These are phyloP conservation scores for Jatropha podagrica DNA, from an alignment of 441 rosid genomes.

Conservation along the genomic window DNA sequence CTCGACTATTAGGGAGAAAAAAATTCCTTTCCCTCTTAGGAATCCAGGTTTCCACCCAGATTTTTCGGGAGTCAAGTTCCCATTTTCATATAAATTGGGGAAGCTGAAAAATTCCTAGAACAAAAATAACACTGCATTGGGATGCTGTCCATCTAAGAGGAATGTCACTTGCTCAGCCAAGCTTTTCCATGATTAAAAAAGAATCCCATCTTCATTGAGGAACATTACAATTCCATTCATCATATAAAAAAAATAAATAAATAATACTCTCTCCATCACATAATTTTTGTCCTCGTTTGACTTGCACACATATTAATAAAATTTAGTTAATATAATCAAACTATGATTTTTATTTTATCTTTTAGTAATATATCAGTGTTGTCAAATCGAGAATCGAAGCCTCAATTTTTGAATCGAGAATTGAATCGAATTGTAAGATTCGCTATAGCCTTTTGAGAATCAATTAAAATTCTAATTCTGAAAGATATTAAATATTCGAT, in stretches of 20 bases:
- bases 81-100: background rate
- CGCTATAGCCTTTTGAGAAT: too few relatives aligned
- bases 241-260: background rate
- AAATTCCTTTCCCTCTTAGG: background rate
- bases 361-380: too few relatives aligned
- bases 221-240: background rate
- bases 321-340: too few relatives aligned
- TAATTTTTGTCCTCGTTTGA: too few relatives aligned
- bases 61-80: background rate
- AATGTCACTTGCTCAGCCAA: background rate
- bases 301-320: too few relatives aligned
- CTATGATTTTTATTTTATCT: too few relatives aligned
- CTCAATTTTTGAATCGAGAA: too few relatives aligned
- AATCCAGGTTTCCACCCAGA: slow-evolving; percentile 3
- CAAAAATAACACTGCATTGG: background rate
- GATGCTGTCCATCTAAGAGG: background rate
- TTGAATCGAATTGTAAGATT: too few relatives aligned
- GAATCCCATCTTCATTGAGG: background rate
- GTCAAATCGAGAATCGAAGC: too few relatives aligned
- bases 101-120: background rate
- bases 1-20: background rate
- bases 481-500: too few relatives aligned
- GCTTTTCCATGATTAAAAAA: background rate
- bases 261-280: background rate
- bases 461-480: too few relatives aligned